phyloP scores from a whole-genome alignment of 2,329 filamentous ascomycete species.

The Epichloe scottii region DNA sequence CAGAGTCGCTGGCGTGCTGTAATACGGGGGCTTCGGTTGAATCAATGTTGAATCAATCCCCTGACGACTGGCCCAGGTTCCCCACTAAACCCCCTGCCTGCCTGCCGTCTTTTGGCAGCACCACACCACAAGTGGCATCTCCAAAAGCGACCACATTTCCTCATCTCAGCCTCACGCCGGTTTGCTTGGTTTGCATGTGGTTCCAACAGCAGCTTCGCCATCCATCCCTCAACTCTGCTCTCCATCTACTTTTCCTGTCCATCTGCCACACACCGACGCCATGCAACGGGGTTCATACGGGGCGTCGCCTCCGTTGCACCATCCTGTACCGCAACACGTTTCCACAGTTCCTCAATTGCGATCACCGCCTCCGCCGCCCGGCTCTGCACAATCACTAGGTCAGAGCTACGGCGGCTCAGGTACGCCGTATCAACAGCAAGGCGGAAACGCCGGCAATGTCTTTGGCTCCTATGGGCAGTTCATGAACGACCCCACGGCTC shows the following conservation, averaged over 20 bases:
- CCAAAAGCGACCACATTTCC: slow-evolving; percentile 25
- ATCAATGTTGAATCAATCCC: no score
- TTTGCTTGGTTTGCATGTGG: neutral
- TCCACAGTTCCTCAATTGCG: slow-evolving; percentile 94
- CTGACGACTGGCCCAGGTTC: no score
- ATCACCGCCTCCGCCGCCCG: slow-evolving; percentile 74
- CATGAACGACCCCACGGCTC: slow-evolving; percentile 89
- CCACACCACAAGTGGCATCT: no score
- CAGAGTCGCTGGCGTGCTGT: no score
- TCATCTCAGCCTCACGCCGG: slow-evolving; percentile 12
- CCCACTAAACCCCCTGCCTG: no score
- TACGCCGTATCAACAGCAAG: slow-evolving; percentile 62
- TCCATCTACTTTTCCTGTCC: neutral
- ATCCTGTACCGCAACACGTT: slow-evolving; percentile 95
- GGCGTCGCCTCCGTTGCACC: slow-evolving; percentile 87
- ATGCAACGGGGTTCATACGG: slow-evolving; percentile 85
- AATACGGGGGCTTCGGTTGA: no score
- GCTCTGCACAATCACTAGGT: slow-evolving; percentile 54
- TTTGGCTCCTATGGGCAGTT: slow-evolving; percentile 77
- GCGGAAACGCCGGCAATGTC: slow-evolving; percentile 36
- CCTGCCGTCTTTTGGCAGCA: no score
- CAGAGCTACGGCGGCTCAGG: slow-evolving; percentile 43
- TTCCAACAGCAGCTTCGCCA: neutral
- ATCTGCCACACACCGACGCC: slow-evolving; percentile 6
- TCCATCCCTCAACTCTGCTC: neutral